These are phyloP conservation scores for Neopestalotiopsis clavispora DNA, from an alignment of 2,329 filamentous ascomycete species.

Conservation along the genomic window DNA sequence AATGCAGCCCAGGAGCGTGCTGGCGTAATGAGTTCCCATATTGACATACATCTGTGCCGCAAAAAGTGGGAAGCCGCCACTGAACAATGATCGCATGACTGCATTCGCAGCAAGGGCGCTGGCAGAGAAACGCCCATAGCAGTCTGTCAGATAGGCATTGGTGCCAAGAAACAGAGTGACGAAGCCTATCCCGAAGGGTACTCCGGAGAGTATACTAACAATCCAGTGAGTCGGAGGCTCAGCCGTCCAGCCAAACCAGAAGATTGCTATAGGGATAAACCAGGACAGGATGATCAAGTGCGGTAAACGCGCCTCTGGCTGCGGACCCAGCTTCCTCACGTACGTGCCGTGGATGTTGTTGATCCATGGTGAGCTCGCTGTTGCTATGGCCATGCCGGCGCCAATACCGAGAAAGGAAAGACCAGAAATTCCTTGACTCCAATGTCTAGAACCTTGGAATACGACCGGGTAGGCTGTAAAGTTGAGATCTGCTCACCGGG, in stretches of 20 bases:
- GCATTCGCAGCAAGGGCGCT: conserved; percentile 63
- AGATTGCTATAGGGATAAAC: conserved; percentile 12
- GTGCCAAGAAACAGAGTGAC: conserved; percentile 29
- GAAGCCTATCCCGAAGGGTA: conserved; percentile 18
- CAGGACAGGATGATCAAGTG: conserved; percentile 9
- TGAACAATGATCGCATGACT: conserved; percentile 54
- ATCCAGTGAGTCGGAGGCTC: neutral
- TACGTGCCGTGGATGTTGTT: conserved; percentile 27
- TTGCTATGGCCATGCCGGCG: conserved; percentile 40
- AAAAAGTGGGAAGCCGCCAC: conserved; percentile 57
- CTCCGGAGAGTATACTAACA: neutral
- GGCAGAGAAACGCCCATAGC: conserved; percentile 58
- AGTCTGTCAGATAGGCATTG: conserved; percentile 56
- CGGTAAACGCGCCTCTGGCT: conserved; percentile 16
- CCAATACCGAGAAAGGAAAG: conserved; percentile 51
- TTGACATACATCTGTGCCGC: conserved; percentile 55
- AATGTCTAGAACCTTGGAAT: conserved; percentile 46
- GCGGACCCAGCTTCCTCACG: neutral
- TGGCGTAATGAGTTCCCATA: conserved; percentile 63
- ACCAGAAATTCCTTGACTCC: conserved; percentile 44
- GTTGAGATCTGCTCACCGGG: conserved; percentile 36
- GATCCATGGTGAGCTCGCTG: conserved; percentile 10
- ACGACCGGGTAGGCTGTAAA: conserved; percentile 53
- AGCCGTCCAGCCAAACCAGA: conserved; percentile 16
- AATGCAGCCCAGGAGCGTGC: conserved; percentile 58